phyloP scores from a whole-genome alignment of 2,329 filamentous ascomycete species.

The Dothidotthia symphoricarpi region DNA sequence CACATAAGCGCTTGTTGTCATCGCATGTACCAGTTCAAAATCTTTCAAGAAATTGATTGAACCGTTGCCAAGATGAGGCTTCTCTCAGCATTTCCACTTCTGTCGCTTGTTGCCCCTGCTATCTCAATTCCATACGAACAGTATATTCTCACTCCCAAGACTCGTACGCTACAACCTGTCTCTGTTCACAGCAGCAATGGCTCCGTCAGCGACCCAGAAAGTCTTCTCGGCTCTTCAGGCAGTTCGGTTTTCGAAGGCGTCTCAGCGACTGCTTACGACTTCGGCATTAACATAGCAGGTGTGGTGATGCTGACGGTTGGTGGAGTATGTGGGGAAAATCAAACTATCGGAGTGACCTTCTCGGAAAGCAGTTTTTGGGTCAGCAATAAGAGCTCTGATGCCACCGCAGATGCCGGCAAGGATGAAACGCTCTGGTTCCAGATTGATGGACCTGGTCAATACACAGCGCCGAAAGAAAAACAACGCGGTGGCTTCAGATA shows the following conservation, averaged over 20 bases:
- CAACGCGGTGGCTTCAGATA: slow-evolving; percentile 50
- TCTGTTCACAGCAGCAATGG: slow-evolving; percentile 44
- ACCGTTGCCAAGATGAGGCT: slow-evolving; percentile 3
- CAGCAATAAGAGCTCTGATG: slow-evolving; percentile 47
- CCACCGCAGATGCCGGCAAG: slow-evolving; percentile 47
- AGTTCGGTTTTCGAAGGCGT: slow-evolving; percentile 37
- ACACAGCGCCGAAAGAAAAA: slow-evolving; percentile 45
- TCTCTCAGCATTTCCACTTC: not conserved
- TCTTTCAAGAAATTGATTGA: no score
- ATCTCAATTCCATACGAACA: slow-evolving; percentile 35
- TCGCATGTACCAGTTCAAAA: no score
- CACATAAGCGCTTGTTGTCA: no score
- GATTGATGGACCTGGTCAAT: slow-evolving; percentile 40
- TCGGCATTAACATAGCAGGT: slow-evolving; percentile 45
- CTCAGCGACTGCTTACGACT: slow-evolving; percentile 46
- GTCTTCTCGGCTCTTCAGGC: slow-evolving; percentile 27
- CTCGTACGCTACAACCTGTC: slow-evolving; percentile 29
- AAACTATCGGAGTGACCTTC: slow-evolving; percentile 47
- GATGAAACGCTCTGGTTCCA: slow-evolving; percentile 53
- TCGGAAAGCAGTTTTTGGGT: slow-evolving; percentile 51
- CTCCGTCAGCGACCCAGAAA: slow-evolving; percentile 38
- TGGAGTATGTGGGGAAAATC: slow-evolving; percentile 31
- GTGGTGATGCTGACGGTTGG: slow-evolving; percentile 40
- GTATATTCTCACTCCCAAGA: slow-evolving; percentile 45
- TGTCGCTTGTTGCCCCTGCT: slow-evolving; percentile 1